phyloP scores from a whole-genome alignment of 805 yeast genomes.

The Kluyveromyces nonfermentans region DNA sequence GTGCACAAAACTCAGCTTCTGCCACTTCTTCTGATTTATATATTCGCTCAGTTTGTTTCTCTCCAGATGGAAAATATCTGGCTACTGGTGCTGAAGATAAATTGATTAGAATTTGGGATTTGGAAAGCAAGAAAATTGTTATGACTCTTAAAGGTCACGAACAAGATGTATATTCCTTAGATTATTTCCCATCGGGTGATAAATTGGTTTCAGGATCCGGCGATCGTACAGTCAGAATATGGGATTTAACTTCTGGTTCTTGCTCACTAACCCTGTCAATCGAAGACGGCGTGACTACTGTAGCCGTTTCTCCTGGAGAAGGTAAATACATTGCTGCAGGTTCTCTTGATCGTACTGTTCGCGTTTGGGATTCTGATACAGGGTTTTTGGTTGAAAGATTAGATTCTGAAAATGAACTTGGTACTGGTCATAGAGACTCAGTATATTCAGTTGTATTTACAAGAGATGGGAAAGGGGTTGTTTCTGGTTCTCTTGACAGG shows the following conservation, averaged over 20 bases:
- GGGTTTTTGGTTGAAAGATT: slow-evolving; percentile 88
- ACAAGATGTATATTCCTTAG: slow-evolving; percentile 93
- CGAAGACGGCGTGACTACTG: slow-evolving; percentile 97
- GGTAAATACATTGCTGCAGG: slow-evolving; percentile 95
- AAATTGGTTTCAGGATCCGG: slow-evolving; percentile 93
- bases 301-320: slow-evolving; percentile 85
- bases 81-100: slow-evolving; percentile 94
- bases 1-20: slow-evolving; percentile 32
- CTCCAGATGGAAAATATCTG: slow-evolving; percentile 86
- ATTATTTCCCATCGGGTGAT: slow-evolving; percentile 89
- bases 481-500: slow-evolving; percentile 90
- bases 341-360: slow-evolving; percentile 85
- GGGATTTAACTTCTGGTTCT: slow-evolving; percentile 87
- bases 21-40: slow-evolving; percentile 63
- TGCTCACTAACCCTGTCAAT: slow-evolving; percentile 81
- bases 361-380: slow-evolving; percentile 93
- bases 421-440: slow-evolving; percentile 92
- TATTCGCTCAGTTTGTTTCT: slow-evolving; percentile 90
- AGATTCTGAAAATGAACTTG: slow-evolving; percentile 78
- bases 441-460: slow-evolving; percentile 93
- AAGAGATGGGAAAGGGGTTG: slow-evolving; percentile 82
- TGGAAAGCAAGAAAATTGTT: slow-evolving; percentile 73
- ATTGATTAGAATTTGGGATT: slow-evolving; percentile 92
- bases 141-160: slow-evolving; percentile 88
- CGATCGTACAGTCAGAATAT: slow-evolving; percentile 89